Conservation (phyloP, 2,329 filamentous ascomycete genomes). For the Aspergillus proliferans region DNA sequence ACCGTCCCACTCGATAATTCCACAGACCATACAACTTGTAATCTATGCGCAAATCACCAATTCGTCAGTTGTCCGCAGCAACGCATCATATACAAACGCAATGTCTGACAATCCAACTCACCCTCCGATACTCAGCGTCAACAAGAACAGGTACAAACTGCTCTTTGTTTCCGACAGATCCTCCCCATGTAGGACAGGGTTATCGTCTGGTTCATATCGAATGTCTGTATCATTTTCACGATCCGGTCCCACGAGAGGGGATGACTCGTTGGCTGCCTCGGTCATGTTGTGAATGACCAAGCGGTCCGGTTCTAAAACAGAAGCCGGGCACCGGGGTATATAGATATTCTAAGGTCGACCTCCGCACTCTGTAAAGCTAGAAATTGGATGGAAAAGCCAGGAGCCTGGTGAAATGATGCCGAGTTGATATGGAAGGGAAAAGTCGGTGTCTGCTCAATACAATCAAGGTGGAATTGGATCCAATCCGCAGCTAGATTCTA, state of each 20-base stretch:
- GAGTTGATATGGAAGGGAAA: neutral
- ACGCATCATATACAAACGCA: too few relatives aligned
- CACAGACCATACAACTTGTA: constrained; percentile 94
- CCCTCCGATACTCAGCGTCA: constrained; percentile 81
- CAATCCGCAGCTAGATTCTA: neutral
- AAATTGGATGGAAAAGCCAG: too few relatives aligned
- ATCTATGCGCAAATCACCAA: constrained; percentile 33
- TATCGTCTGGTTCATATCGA: too few relatives aligned
- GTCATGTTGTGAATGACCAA: too few relatives aligned
- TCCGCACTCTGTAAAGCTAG: too few relatives aligned
- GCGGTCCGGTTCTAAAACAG: too few relatives aligned
- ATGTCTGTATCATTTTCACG: constrained; percentile 13
- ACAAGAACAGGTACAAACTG: constrained; percentile 73
- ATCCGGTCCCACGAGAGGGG: constrained; percentile 24
- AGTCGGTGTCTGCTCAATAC: too few relatives aligned
- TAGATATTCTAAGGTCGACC: too few relatives aligned
- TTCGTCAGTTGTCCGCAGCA: neutral
- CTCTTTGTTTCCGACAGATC: constrained; percentile 60
- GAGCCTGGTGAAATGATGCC: neutral
- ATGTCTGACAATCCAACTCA: constrained; percentile 22
- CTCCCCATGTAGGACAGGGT: constrained; percentile 24
- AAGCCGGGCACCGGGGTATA: too few relatives aligned
- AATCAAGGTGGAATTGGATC: neutral
- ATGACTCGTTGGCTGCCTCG: constrained; percentile 13
- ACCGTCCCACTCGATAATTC: constrained; percentile 87